A percentile compares a stretch with the other conserved stretches of the same genome.
phyloP scores from a whole-genome alignment of 768 basidiomycete species.

The Tylopilus cervinicoccineus region DNA sequence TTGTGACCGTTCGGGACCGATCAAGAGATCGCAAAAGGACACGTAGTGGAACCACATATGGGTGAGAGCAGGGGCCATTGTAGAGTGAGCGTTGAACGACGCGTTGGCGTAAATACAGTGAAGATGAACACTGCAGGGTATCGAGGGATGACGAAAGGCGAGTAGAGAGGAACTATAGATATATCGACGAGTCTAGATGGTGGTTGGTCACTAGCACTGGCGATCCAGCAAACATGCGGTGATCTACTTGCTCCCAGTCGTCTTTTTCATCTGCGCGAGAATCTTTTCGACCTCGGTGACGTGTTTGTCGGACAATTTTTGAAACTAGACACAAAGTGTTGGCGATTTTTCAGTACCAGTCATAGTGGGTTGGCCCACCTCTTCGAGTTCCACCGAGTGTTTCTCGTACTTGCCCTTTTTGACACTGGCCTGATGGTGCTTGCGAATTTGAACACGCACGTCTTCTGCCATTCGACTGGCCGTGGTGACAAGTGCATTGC shows the following conservation, averaged over 20 bases:
- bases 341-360: too few species aligned
- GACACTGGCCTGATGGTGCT: slow-evolving; percentile 59
- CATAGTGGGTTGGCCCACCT: slow-evolving; percentile 32
- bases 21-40: too few species aligned
- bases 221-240: neutral
- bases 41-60: too few species aligned
- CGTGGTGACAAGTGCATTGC: slow-evolving; percentile 48
- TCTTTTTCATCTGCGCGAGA: slow-evolving; percentile 59
- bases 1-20: too few species aligned
- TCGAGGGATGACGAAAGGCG: neutral
- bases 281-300: slow-evolving; percentile 65
- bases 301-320: slow-evolving; percentile 62
- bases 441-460: slow-evolving; percentile 68
- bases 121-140: neutral
- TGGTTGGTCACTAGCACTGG: neutral
- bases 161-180: neutral
- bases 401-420: slow-evolving; percentile 71
- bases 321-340: slow-evolving; percentile 48
- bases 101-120: too few species aligned
- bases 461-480: slow-evolving; percentile 71
- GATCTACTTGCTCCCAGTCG: slow-evolving; percentile 33
- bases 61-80: too few species aligned
- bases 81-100: too few species aligned
- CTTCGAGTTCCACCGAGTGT: slow-evolving; percentile 64
- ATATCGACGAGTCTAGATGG: neutral